Percentiles rank a stretch among this genome's conserved stretches.
Evolutionary conservation across 2,329 filamentous ascomycete species (phyloP).

Genomic region (Trichoderma aggressivum): DNA sequence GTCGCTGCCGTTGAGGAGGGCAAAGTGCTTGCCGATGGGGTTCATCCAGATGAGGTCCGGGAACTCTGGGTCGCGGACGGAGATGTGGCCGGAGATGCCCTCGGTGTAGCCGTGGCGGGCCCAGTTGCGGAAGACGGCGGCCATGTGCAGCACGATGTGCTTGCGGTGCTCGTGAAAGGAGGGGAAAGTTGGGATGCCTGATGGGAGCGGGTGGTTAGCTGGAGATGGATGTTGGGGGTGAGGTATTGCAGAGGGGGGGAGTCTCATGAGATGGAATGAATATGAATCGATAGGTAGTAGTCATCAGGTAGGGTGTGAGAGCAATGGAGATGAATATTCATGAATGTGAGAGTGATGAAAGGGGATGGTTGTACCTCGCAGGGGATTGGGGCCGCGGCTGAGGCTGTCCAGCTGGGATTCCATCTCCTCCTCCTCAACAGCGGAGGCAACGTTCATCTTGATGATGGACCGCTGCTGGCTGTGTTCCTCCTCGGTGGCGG

Average conservation of each 20-base stretch:
- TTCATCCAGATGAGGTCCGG: conserved; percentile 66
- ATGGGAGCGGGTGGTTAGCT: not conserved
- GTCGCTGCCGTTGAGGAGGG: conserved; percentile 61
- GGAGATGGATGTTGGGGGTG: not conserved
- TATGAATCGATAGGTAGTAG: not conserved
- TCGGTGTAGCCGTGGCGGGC: conserved; percentile 31
- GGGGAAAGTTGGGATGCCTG: conserved; percentile 43
- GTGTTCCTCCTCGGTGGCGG: conserved; percentile 7
- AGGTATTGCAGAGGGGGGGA: not conserved
- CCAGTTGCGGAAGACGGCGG: conserved; percentile 49
- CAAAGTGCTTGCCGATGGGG: conserved; percentile 65
- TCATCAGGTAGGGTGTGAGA: not conserved
- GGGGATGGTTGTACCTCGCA: conserved; percentile 19
- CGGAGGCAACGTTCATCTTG: conserved; percentile 6
- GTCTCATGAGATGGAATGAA: not conserved
- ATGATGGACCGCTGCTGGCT: not conserved
- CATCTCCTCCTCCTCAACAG: conserved; percentile 19
- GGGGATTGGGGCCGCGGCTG: conserved; percentile 27
- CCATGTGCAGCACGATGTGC: conserved; percentile 65
- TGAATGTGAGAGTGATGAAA: not conserved
- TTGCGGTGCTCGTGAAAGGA: conserved; percentile 47
- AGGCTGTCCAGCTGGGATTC: conserved; percentile 21
- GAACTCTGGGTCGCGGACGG: conserved; percentile 62
- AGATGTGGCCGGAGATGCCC: conserved; percentile 54
- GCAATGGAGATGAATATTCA: not conserved